Conservation (phyloP, 2,329 filamentous ascomycete genomes). For the Periconia digitata region DNA sequence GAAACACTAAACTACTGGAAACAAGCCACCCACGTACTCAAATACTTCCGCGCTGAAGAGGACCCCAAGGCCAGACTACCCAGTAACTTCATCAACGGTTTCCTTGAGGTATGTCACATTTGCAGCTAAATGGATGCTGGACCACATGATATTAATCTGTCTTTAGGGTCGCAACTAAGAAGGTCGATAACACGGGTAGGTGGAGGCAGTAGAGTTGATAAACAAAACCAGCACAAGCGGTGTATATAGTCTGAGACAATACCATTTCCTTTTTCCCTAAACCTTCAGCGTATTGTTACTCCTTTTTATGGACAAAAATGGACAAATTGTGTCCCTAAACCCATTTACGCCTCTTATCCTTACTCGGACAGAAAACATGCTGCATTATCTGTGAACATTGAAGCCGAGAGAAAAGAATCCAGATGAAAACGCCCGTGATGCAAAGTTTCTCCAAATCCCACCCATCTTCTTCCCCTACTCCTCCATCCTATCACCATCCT, state of each 20-base stretch:
- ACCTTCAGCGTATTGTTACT: too few relatives aligned
- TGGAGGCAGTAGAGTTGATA: conserved; percentile 3
- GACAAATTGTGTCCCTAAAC: too few relatives aligned
- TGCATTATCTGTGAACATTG: too few relatives aligned
- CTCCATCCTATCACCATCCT: not conserved
- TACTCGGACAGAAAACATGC: too few relatives aligned
- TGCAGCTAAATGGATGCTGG: not conserved
- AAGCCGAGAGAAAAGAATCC: too few relatives aligned
- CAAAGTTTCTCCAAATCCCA: conserved; percentile 8
- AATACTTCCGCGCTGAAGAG: conserved; percentile 91
- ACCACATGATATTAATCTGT: conserved; percentile 1
- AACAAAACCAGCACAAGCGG: conserved; percentile 19
- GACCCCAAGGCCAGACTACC: conserved; percentile 76
- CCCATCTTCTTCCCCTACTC: not conserved
- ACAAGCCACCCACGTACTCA: conserved; percentile 91
- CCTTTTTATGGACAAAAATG: too few relatives aligned
- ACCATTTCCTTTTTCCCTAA: conserved; percentile 39
- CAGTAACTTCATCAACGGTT: conserved; percentile 87
- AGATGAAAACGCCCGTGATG: conserved; percentile 42
- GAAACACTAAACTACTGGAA: conserved; percentile 99
- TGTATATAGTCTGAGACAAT: conserved; percentile 41
- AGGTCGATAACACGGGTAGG: conserved; percentile 6
- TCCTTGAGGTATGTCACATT: conserved; percentile 74
- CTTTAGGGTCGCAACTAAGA: conserved; percentile 43
- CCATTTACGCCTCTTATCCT: too few relatives aligned